Conservation (phyloP, 495 filamentous ascomycete genomes). For the Trichoderma erinaceum region DNA sequence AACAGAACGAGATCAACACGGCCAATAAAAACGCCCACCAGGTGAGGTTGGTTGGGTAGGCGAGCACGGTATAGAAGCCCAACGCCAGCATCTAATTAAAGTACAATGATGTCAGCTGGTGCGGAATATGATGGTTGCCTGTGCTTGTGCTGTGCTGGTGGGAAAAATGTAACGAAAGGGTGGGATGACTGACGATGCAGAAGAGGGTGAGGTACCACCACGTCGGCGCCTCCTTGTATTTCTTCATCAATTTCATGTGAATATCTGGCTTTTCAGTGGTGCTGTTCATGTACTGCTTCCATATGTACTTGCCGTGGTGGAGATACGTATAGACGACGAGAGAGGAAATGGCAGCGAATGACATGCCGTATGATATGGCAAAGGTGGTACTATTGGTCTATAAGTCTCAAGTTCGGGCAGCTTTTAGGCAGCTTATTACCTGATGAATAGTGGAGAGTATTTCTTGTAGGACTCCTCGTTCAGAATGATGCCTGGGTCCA, state of each 20-base stretch:
- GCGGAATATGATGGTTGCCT: constrained; percentile 25
- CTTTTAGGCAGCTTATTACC: constrained; percentile 23
- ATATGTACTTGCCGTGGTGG: constrained; percentile 58
- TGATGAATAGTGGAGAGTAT: constrained; percentile 60
- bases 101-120: constrained; percentile 27
- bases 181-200: constrained; percentile 29
- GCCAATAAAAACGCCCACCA: constrained; percentile 65
- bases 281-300: constrained; percentile 53
- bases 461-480: constrained; percentile 48
- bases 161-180: background rate
- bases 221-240: constrained; percentile 52
- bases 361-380: constrained; percentile 59
- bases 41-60: constrained; percentile 58
- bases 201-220: constrained; percentile 53
- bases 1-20: constrained; percentile 50
- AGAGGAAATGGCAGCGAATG: constrained; percentile 63
- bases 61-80: constrained; percentile 57
- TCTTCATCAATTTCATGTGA: constrained; percentile 54
- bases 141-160: background rate
- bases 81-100: constrained; percentile 48
- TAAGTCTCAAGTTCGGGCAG: background rate
- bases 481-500: constrained; percentile 46
- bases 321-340: constrained; percentile 60
- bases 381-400: constrained; percentile 46
- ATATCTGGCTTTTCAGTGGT: constrained; percentile 52